Evolutionary conservation across 768 basidiomycete species (phyloP).

Genomic region (Leccinum uliginosum): DNA sequence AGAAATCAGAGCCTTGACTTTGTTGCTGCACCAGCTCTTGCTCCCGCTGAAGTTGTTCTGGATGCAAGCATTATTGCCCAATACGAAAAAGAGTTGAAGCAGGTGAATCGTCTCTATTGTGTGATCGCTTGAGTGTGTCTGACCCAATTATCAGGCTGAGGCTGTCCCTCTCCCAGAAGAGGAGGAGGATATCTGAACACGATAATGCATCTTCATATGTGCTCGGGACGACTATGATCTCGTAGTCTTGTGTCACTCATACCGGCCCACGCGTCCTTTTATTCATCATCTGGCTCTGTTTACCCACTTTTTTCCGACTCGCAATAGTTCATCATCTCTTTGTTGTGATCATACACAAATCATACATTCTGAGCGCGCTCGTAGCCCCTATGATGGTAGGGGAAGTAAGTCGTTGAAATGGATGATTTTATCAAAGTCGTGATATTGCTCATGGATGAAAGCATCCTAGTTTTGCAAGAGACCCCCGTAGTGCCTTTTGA

Average conservation of each 20-base stretch:
- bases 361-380: conserved; percentile 7
- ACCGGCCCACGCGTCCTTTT: conserved; percentile 12
- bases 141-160: conserved; percentile 57
- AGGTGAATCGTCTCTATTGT: conserved; percentile 38
- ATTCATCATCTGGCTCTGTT: conserved; percentile 16
- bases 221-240: conserved; percentile 18
- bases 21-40: conserved; percentile 93
- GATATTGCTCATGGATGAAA: background rate
- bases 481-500: conserved; percentile 5
- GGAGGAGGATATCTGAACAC: conserved; percentile 75
- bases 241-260: conserved; percentile 20
- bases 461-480: background rate
- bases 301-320: conserved; percentile 19
- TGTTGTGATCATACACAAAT: conserved; percentile 26
- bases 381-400: conserved; percentile 1
- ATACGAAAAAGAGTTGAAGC: conserved; percentile 73
- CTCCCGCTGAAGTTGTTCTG: conserved; percentile 87
- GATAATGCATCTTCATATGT: conserved; percentile 14
- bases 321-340: conserved; percentile 22
- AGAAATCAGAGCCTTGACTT: conserved; percentile 90
- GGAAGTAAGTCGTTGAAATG: conserved; percentile 4
- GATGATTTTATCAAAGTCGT: background rate
- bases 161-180: conserved; percentile 95
- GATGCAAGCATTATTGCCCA: conserved; percentile 73
- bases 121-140: background rate